Evolutionary conservation across 257 asterid species (phyloP).

Genomic region (Thymus mandschuricus): DNA sequence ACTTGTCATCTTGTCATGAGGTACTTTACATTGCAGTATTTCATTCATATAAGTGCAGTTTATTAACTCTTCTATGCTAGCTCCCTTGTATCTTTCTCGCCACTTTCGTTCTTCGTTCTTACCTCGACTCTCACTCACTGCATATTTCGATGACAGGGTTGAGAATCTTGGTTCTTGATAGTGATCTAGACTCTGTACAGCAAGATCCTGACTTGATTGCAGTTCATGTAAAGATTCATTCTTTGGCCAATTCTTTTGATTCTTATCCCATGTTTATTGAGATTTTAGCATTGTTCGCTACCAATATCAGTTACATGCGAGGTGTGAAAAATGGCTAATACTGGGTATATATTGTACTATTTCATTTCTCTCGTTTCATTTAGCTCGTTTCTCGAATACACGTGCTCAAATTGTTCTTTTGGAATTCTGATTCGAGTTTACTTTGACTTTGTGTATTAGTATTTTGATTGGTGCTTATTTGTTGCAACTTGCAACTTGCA

Average conservation of each 20-base stretch:
- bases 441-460: no score
- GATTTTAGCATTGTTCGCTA: slow-evolving; percentile 8
- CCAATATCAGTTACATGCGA: slow-evolving; percentile 1
- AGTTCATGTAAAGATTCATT: slow-evolving; percentile 32
- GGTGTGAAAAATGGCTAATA: not conserved
- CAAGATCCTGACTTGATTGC: slow-evolving; percentile 17
- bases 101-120: not conserved
- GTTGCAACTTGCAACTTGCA: no score
- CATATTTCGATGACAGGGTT: slow-evolving; percentile 7
- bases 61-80: not conserved
- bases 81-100: not conserved
- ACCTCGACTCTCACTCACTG: not conserved
- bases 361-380: no score
- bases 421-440: not conserved
- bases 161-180: not conserved
- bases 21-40: slow-evolving; percentile 37
- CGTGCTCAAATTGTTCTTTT: not conserved
- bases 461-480: no score
- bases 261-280: slow-evolving; percentile 4
- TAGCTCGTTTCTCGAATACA: no score
- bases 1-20: slow-evolving; percentile 89
- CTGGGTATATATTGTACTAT: not conserved
- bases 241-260: slow-evolving; percentile 34
- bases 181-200: slow-evolving; percentile 10
- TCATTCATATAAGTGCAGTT: not conserved